Evolutionary conservation across 1,139 yeast species (phyloP), one percentile per base, ranked within the genome.

Genomic region (Geotrichum cucujoidarum): DNA sequence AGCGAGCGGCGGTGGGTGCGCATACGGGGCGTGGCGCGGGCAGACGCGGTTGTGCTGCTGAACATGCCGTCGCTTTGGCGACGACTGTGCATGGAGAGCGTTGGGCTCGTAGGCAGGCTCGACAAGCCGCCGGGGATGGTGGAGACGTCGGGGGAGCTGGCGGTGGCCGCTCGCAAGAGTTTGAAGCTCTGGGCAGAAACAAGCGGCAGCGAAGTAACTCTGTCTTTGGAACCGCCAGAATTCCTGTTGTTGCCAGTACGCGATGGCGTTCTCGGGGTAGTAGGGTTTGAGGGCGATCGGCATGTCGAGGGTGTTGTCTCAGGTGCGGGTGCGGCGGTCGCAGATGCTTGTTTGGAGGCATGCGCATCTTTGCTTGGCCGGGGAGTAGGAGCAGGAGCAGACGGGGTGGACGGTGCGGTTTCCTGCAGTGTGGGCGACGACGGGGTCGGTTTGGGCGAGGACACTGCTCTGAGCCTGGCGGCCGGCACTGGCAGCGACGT

Each of bases 21-120:
- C 45, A 45, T 35, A 13, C 44, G 44, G 8, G 32, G 18, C 13
- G 40, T n/a, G 10, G 48, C 40, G 13, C 38, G 25, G n/a, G 16
- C 38, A 21, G 37, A 4, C 2, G 13, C 11, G 8, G 24, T 18
- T 16, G 17, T 2, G 24, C 5, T 30, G 5, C 13, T n/a, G 5
- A 6, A 5, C 5, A 5, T 6, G n/a, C 16, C 17, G 5, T 32
- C 35, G 10, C 35, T 32, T 17, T 32, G 35, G 18, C 35, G 35
- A 3, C 35, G 35, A 4, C 4, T 14, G 20, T 7, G 20, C n/a
- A n/a, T n/a, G 27, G 27, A 24, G 27, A 24, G 10, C 8, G 27
- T 24, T 24, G 27, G 10, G 14, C 13, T 30, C 13, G 35, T 4
- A 32, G 35, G 20, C 27, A 10, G 10, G 10, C 8, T 24, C 10